Base-by-base conservation (phyloP, 768 basidiomycete species). In the Tubosaeta brunneosetosa region DNA sequence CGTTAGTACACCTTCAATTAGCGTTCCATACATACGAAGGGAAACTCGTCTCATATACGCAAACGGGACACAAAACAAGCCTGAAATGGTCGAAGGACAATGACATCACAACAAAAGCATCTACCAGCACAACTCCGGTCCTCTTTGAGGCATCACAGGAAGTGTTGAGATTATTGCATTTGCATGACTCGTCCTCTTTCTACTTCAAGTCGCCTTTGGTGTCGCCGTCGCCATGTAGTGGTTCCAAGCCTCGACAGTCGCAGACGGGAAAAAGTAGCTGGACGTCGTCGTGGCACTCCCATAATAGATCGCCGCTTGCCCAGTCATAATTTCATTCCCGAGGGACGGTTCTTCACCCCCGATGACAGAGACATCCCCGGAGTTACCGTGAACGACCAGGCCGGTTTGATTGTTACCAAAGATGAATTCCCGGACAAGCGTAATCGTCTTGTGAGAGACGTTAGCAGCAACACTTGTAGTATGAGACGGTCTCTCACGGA, bases 321-420 rank as follows among this genome's bases (percentile, higher is more conserved):
- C 83, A 3, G 76, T 77, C 44, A 86, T 61, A 42, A 79, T 66
- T 55, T 78, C 76, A 16, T 61, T 71, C 14, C 71, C 73, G 9
- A 84, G 66, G 0, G 72, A 66, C 2, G 76, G 47, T 55, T 74
- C 68, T 59, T 81, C 79, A 2, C 85, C 86, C 22, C 77, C 78
- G 6, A 76, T 55, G 8, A 77, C 76, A 2, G 59, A 55, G 25
- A 59, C 61, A 3, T 41, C 5, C 22, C 65, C 69, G 1, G 59
- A 65, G 44, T 47, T 49, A 1, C 57, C 62, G 9, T 63, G 68
- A 16, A 64, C 71, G 36, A 87, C 80, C 9, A 79, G 70, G 0
- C 86, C 86, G 1, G 81, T 82, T 40, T 70, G 55, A 63, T 86
- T 85, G 51, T 67, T 71, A 3, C 86, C 86, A n/a, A 88, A 68